A percentile compares a stretch with the other conserved stretches of the same genome.
phyloP scores from a whole-genome alignment of 129 eudicot genomes.

The Flaveria linearis region DNA sequence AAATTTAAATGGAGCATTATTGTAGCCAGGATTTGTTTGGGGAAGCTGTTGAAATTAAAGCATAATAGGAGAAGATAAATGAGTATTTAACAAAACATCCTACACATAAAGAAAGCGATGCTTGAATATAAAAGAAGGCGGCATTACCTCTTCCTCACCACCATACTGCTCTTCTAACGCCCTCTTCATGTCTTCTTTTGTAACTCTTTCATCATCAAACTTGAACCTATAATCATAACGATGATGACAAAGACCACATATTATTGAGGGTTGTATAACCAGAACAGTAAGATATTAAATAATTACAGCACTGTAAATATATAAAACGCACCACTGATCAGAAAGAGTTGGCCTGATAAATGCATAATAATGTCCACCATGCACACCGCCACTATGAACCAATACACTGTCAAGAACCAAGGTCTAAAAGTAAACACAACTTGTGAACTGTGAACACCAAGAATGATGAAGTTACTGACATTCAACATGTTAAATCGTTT shows the following conservation, averaged over 20 bases:
- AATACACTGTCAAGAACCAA: slow-evolving; percentile 65
- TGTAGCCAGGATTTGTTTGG: slow-evolving; percentile 94
- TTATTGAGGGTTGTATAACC: neutral
- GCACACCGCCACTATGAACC: slow-evolving; percentile 98
- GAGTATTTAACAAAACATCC: slow-evolving; percentile 7
- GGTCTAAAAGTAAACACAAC: slow-evolving; percentile 17
- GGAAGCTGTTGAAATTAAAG: slow-evolving; percentile 58
- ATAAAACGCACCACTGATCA: slow-evolving; percentile 68
- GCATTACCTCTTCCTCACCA: slow-evolving; percentile 89
- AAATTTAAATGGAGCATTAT: slow-evolving; percentile 82
- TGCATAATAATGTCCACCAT: slow-evolving; percentile 96
- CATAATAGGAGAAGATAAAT: slow-evolving; percentile 22
- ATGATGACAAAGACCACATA: slow-evolving; percentile 15
- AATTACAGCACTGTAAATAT: neutral
- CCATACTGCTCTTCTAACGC: slow-evolving; percentile 97
- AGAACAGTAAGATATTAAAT: neutral
- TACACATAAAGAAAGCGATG: slow-evolving; percentile 16
- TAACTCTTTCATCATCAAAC: slow-evolving; percentile 94
- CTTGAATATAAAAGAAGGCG: neutral
- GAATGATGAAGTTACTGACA: too few relatives aligned
- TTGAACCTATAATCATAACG: slow-evolving; percentile 59
- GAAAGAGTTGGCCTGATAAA: slow-evolving; percentile 89
- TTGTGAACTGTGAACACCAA: neutral
- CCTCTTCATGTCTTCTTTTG: slow-evolving; percentile 87
- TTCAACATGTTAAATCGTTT: too few relatives aligned